phyloP scores from a whole-genome alignment of 1,284 basidiomycete genomes.

The Malassezia nana region DNA sequence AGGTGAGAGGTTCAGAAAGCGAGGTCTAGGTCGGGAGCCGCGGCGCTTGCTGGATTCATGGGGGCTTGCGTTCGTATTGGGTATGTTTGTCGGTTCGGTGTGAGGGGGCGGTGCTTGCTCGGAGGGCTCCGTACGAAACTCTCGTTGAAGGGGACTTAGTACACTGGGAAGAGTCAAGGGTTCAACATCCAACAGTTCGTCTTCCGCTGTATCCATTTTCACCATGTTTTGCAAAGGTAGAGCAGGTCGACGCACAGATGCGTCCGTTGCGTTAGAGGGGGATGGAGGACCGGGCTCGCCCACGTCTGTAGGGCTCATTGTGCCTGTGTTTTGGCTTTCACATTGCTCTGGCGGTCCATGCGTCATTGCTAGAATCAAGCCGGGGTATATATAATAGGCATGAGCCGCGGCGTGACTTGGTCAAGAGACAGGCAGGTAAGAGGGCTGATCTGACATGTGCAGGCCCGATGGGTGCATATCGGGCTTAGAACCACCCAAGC shows the following conservation, averaged over 20 bases:
- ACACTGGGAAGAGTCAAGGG: conserved; percentile 1
- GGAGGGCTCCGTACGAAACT: neutral
- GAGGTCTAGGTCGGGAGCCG: neutral
- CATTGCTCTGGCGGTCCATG: neutral
- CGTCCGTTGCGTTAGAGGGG: neutral
- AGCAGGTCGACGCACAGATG: neutral
- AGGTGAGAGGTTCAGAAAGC: neutral
- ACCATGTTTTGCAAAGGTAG: neutral
- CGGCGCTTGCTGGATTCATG: neutral
- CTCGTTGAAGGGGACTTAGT: neutral
- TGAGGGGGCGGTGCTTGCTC: no score
- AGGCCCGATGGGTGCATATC: neutral
- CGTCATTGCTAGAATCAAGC: neutral
- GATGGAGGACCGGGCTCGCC: neutral
- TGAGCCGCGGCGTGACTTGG: no score
- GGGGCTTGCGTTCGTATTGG: no score
- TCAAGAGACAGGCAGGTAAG: neutral
- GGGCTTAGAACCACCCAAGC: neutral
- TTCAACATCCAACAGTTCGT: conserved; percentile 4
- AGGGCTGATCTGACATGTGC: neutral
- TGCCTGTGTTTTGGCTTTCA: neutral
- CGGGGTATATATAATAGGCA: neutral
- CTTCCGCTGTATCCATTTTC: neutral
- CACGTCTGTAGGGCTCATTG: neutral
- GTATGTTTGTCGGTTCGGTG: neutral